These are phyloP conservation scores for Agrocybe praecox DNA, from an alignment of 768 basidiomycete genomes.

Conservation along the genomic window DNA sequence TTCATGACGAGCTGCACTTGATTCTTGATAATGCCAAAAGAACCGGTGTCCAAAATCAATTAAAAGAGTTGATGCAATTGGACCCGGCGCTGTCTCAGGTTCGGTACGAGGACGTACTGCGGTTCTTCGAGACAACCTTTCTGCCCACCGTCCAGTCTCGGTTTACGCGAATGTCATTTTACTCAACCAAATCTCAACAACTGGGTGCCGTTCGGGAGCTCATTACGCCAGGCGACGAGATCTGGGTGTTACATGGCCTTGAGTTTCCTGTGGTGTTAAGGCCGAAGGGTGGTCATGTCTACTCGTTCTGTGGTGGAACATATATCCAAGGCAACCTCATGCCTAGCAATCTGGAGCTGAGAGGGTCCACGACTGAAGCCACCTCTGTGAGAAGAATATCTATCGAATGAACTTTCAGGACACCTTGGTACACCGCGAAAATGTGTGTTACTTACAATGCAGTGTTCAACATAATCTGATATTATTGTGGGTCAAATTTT, in stretches of 20 bases:
- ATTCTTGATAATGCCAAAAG: not conserved
- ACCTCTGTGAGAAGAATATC: no score
- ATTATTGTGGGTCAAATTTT: no score
- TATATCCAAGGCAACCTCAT: not conserved
- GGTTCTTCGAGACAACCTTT: not conserved
- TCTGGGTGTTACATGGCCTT: not conserved
- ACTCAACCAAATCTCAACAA: not conserved
- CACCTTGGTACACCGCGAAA: no score
- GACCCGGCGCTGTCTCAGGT: not conserved
- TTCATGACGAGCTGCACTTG: not conserved
- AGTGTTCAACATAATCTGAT: no score
- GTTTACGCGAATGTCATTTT: not conserved
- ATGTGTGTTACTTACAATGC: no score
- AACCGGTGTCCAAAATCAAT: not conserved
- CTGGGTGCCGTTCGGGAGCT: not conserved
- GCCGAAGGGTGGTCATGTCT: not conserved
- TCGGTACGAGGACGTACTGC: not conserved
- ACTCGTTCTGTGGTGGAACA: not conserved
- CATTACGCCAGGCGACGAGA: not conserved
- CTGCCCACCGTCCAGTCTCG: not conserved
- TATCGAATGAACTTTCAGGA: no score
- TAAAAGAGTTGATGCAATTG: not conserved
- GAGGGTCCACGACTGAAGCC: no score
- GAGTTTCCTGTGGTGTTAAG: not conserved
- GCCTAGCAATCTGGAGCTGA: no score